Conservation (phyloP, 192 early-diverging fungal genomes). For the Geranomyces michiganensis region DNA sequence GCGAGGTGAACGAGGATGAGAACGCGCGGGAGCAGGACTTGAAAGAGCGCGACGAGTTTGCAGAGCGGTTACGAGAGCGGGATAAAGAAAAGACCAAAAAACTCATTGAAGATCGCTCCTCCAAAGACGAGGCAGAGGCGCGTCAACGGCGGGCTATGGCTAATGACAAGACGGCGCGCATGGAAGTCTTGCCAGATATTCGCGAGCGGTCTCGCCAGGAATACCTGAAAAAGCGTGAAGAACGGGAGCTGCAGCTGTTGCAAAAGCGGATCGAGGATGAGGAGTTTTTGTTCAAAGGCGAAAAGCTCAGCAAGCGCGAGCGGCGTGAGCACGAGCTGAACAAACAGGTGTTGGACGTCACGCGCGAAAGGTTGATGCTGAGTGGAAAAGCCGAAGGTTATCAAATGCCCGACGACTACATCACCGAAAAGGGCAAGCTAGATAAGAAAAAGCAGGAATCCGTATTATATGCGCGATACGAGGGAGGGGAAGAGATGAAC, state of each 20-base stretch:
- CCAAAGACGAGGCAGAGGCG: conserved; percentile 67
- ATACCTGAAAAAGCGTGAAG: conserved; percentile 87
- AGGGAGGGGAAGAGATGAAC: conserved; percentile 68
- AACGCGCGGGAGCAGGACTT: conserved; percentile 64
- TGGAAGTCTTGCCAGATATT: conserved; percentile 71
- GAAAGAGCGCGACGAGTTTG: conserved; percentile 90
- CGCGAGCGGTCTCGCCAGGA: conserved; percentile 87
- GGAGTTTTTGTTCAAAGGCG: conserved; percentile 74
- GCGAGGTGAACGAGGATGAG: conserved; percentile 50
- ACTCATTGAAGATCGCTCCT: conserved; percentile 73
- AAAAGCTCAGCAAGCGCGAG: conserved; percentile 79
- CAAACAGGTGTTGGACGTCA: conserved; percentile 79
- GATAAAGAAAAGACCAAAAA: conserved; percentile 83
- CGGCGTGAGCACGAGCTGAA: conserved; percentile 78
- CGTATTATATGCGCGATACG: conserved; percentile 86
- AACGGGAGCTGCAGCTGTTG: conserved; percentile 75
- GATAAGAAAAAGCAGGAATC: conserved; percentile 92
- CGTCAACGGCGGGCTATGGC: conserved; percentile 76
- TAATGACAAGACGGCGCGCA: conserved; percentile 73
- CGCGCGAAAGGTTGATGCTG: conserved; percentile 80
- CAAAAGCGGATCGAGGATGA: conserved; percentile 84
- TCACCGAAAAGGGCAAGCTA: conserved; percentile 97
- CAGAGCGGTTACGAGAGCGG: conserved; percentile 74
- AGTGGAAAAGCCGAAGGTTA: conserved; percentile 84
- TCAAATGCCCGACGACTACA: conserved; percentile 77